Base-by-base conservation (phyloP, 2,329 filamentous ascomycete genomes). In the Zymoseptoria pseudotritici region DNA sequence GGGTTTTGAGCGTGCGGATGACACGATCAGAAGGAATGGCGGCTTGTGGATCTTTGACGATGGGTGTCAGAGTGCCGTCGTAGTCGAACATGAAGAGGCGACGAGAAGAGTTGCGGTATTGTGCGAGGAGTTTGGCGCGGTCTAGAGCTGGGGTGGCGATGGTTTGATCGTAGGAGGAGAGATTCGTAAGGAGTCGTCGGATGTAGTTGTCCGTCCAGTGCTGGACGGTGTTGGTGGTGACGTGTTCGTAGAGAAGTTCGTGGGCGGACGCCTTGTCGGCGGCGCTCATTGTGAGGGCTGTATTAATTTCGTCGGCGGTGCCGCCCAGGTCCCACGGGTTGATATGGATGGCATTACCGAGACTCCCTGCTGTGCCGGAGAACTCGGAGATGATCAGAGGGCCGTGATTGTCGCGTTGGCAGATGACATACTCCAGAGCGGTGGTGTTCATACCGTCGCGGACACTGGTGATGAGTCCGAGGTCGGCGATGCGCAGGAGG, bases 81-180 rank as follows among this genome's bases (percentile, higher is more conserved):
- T 99, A 99, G 77, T 99, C 94, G 72, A 97, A 97, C 90, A 99
- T 93, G 79, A 97, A 96, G 2, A 99, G 80, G 10, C 94, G 86
- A 75, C 89, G 90, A 63, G 83, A 83, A 3, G 91, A 86, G 49
- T 82, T 79, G 61, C 86, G 84, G 75, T 97, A 97, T 61, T 87
- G 86, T 58, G 82, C 78, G 46, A 96, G 79, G 65, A 97, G 76
- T 63, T 85, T 80, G 3, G 85, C 80, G 42, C 86, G 86, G 72
- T 97, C 91, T 20, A 97, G 83, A 1, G 88, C 82, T 0, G 93
- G 93, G 0, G 93, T 97, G 3, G 87, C 84, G 60, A 88, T 84
- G 10, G 86, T 83, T 61, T 88, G 86, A 65, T 88, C 87, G 68
- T 88, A 88, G 17, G 88, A 89, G 21, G 87, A 86, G 22, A 97